A percentile compares a stretch with the other conserved stretches of the same genome.
These are phyloP conservation scores for Cladosporium velox DNA, from an alignment of 2,329 filamentous ascomycete species.

Conservation along the genomic window DNA sequence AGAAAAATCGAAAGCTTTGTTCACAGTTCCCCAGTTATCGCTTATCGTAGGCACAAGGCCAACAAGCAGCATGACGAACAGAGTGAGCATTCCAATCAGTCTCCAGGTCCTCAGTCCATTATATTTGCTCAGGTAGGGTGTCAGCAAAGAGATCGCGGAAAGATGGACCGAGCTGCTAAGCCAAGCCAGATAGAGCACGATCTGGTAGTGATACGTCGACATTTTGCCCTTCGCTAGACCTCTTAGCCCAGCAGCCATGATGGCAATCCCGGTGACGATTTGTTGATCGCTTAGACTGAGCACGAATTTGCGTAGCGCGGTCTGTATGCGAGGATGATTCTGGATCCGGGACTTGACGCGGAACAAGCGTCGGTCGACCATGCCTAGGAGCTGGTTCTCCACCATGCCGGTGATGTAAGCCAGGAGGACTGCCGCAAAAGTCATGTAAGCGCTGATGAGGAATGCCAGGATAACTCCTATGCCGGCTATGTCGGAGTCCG, in stretches of 20 bases:
- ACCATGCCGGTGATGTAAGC: conserved; percentile 26
- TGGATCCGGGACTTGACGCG: conserved; percentile 22
- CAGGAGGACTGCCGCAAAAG: conserved; percentile 24
- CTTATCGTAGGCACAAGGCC: conserved; percentile 29
- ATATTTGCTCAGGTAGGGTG: conserved; percentile 23
- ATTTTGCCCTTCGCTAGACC: conserved; percentile 26
- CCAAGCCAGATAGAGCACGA: conserved; percentile 36
- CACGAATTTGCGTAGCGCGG: conserved; percentile 11
- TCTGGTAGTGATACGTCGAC: conserved; percentile 33
- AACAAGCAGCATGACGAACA: conserved; percentile 30
- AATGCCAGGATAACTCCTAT: conserved; percentile 30
- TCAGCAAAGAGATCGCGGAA: conserved; percentile 28
- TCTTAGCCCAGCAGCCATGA: conserved; percentile 31
- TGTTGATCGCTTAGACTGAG: conserved; percentile 16
- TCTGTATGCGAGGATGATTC: conserved; percentile 4
- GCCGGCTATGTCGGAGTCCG: conserved; percentile 29
- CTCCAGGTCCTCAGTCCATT: conserved; percentile 27
- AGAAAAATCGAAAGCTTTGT: neutral
- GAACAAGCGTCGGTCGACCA: conserved; percentile 21
- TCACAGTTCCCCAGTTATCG: conserved; percentile 27
- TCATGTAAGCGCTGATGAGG: conserved; percentile 28
- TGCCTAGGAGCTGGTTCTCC: conserved; percentile 25
- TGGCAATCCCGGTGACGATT: conserved; percentile 21
- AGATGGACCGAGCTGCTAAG: conserved; percentile 35
- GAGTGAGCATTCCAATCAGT: conserved; percentile 27